A percentile compares a stretch with the other conserved stretches of the same genome.
Conservation (phyloP, 345 rosid genomes). For the Euphorbia lathyris region DNA sequence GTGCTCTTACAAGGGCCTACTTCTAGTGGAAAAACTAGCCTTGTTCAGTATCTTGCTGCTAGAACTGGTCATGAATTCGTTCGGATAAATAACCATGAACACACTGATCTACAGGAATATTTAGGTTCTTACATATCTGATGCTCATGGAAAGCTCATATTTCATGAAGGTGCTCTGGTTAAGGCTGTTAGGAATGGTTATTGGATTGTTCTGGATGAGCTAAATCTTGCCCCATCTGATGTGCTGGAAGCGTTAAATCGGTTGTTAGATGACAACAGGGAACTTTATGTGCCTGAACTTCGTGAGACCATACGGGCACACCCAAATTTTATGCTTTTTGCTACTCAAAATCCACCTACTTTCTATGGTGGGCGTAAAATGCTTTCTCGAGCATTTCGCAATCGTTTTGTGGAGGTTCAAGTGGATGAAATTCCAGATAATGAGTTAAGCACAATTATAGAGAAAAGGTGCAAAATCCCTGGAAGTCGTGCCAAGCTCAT, state of each 20-base stretch:
- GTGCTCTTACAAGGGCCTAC: slow-evolving; percentile 97
- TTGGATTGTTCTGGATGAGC: slow-evolving; percentile 96
- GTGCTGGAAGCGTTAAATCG: slow-evolving; percentile 92
- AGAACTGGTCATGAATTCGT: slow-evolving; percentile 84
- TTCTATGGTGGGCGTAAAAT: slow-evolving; percentile 94
- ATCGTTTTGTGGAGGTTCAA: slow-evolving; percentile 96
- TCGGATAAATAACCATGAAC: slow-evolving; percentile 93
- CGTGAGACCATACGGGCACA: slow-evolving; percentile 73
- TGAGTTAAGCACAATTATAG: slow-evolving; percentile 70
- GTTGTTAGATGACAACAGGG: slow-evolving; percentile 92
- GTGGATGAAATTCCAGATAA: slow-evolving; percentile 93
- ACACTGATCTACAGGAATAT: slow-evolving; percentile 91
- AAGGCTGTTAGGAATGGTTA: slow-evolving; percentile 85
- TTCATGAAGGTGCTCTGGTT: slow-evolving; percentile 91
- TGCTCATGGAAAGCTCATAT: slow-evolving; percentile 78
- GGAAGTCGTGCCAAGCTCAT: slow-evolving; percentile 70
- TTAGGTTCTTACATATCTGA: slow-evolving; percentile 83
- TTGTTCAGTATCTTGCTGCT: slow-evolving; percentile 91
- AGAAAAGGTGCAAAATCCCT: slow-evolving; percentile 64
- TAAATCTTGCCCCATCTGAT: slow-evolving; percentile 96
- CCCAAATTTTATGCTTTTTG: slow-evolving; percentile 94
- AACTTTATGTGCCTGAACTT: slow-evolving; percentile 87
- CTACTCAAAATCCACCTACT: slow-evolving; percentile 95
- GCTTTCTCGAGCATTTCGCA: slow-evolving; percentile 96
- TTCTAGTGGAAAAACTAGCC: slow-evolving; percentile 97